Evolutionary conservation across 345 rosid genomes (phyloP).

Genomic region (Melastoma malabathricum): DNA sequence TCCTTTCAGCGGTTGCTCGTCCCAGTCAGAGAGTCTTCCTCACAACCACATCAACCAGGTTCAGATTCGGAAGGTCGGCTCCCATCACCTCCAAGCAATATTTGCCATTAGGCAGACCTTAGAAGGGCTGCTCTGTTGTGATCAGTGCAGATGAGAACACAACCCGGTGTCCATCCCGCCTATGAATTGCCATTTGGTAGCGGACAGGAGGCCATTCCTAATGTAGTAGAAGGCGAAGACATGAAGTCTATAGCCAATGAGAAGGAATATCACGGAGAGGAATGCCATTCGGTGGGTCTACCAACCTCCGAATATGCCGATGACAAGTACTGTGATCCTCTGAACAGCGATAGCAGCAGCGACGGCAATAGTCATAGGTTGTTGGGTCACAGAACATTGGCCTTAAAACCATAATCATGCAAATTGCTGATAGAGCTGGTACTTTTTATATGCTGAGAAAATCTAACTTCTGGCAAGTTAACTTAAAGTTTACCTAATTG

Average conservation of each 20-base stretch:
- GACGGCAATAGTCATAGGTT: neutral
- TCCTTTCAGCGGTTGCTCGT: slow-evolving; percentile 30
- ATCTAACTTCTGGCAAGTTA: too few species aligned
- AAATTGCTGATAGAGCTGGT: too few species aligned
- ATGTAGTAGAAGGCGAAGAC: slow-evolving; percentile 38
- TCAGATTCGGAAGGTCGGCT: slow-evolving; percentile 89
- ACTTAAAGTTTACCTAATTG: too few species aligned
- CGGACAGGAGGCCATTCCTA: slow-evolving; percentile 33
- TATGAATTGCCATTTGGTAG: slow-evolving; percentile 33
- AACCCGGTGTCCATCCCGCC: slow-evolving; percentile 35
- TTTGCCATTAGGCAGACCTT: slow-evolving; percentile 88
- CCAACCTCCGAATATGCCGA: slow-evolving; percentile 25
- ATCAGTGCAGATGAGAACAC: slow-evolving; percentile 92
- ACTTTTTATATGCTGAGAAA: too few species aligned
- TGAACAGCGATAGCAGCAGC: neutral
- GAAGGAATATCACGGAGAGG: slow-evolving; percentile 41
- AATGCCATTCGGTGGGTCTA: slow-evolving; percentile 29
- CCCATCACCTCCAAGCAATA: slow-evolving; percentile 96
- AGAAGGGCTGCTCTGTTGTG: slow-evolving; percentile 84
- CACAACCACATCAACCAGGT: slow-evolving; percentile 60
- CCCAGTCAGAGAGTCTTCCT: slow-evolving; percentile 52
- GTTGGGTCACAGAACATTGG: too few species aligned
- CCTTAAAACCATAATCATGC: too few species aligned
- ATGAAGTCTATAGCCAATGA: slow-evolving; percentile 58
- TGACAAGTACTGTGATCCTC: slow-evolving; percentile 26